These are phyloP conservation scores for Lablab purpureus DNA, from an alignment of 306 rosid species.

Conservation along the genomic window DNA sequence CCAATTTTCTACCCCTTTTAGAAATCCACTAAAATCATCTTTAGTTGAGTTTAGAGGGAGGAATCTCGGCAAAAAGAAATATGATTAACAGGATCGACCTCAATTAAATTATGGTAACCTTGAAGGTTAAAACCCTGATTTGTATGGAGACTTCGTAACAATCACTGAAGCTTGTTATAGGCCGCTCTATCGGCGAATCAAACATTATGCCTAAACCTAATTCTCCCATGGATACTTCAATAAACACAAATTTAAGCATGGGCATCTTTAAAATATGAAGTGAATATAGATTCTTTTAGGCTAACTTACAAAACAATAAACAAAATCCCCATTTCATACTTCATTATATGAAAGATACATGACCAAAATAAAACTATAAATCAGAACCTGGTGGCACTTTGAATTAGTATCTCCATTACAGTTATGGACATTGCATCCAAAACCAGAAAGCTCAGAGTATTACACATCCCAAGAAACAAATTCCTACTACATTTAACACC, in stretches of 20 bases:
- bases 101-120: no score
- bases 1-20: no score
- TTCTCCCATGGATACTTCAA: background rate
- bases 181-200: no score
- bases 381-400: constrained; percentile 46
- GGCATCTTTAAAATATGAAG: background rate
- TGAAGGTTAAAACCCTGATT: no score
- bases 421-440: constrained; percentile 58
- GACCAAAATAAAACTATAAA: constrained; percentile 40
- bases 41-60: no score
- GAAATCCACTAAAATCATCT: no score
- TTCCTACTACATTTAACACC: constrained; percentile 65
- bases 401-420: constrained; percentile 60
- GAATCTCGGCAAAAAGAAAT: no score
- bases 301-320: constrained; percentile 23
- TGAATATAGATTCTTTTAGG: background rate
- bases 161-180: no score
- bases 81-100: no score
- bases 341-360: constrained; percentile 16
- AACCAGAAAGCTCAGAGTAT: constrained; percentile 63
- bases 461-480: constrained; percentile 59
- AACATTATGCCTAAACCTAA: background rate
- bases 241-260: background rate
- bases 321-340: constrained; percentile 25
- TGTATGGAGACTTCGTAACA: no score